Conservation (phyloP, 2,329 filamentous ascomycete species). For the Trichoderma sp. region DNA sequence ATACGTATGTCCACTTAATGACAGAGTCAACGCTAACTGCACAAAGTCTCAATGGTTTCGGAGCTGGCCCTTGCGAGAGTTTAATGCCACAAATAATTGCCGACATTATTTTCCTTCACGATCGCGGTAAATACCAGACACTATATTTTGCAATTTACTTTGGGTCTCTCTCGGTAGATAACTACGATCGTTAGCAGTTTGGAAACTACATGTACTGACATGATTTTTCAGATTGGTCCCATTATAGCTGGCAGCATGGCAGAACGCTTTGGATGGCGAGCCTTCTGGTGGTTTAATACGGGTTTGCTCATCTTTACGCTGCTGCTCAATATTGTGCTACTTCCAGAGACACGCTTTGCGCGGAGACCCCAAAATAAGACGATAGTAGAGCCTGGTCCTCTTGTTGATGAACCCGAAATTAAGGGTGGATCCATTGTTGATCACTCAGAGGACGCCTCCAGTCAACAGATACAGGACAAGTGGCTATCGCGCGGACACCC, state of each 20-base stretch:
- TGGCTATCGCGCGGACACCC: slow-evolving; percentile 8
- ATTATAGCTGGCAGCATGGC: slow-evolving; percentile 11
- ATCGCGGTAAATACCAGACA: slow-evolving; percentile 10
- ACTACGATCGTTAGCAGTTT: fast-evolving
- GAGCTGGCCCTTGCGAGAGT: slow-evolving; percentile 7
- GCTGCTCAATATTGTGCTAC: not conserved
- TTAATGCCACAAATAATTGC: slow-evolving; percentile 15
- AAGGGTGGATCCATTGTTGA: not conserved
- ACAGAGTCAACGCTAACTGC: not conserved
- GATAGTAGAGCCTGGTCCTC: not conserved
- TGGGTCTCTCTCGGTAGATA: not conserved
- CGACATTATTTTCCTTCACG: slow-evolving; percentile 9
- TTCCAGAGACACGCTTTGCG: slow-evolving; percentile 3
- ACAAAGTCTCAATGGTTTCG: not conserved
- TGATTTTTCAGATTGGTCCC: not conserved
- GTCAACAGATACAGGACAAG: not conserved
- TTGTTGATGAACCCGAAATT: not conserved
- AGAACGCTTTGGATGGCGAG: slow-evolving; percentile 6
- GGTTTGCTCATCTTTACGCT: slow-evolving; percentile 8
- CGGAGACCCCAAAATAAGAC: not conserved
- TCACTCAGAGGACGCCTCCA: not conserved
- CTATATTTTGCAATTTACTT: slow-evolving; percentile 12
- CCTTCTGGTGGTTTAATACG: slow-evolving; percentile 12
- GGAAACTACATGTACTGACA: not conserved
- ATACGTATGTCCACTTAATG: not conserved